Evolutionary conservation across 225 moss, liverwort and hornwort genomes (phyloP), one percentile per base, ranked within the genome.

Genomic region (Lunularia cruciata): DNA sequence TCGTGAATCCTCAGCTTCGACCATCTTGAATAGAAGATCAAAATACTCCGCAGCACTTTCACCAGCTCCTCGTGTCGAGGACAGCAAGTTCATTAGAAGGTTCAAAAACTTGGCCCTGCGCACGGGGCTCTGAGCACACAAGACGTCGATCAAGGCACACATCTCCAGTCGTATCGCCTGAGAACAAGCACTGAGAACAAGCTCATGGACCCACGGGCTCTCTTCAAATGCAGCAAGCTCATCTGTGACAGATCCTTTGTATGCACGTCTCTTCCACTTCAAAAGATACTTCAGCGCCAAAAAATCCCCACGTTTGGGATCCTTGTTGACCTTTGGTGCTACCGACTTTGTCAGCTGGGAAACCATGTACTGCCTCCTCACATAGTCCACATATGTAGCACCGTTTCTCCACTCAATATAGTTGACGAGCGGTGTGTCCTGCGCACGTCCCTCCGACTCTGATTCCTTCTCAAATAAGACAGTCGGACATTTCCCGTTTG

Each of bases 41-140:
- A 99, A 99, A 71, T 99, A 99, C 77, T 99, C 98, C 37, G 91
- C 91, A 58, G 98, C 91, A 83, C 91, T 99, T 76, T 99, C 98
- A 56, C 98, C 98, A 14, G 88, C 93, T 70, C 79, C 89, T 61
- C 89, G 82, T 7, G 98, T 99, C 65, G 93, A 93, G 64, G 98
- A 85, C 36, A 99, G 75, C 74, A 99, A 75, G 74, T 86, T 88
- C 98, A 99, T 93, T 12, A 99, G 77, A 35, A 99, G 83, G 70
- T 93, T 93, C 74, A 99, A 77, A 76, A 99, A 99, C 53, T 92
- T 88, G 47, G 93, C 91, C 37, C 88, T 83, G 23, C 98, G 87
- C 23, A 87, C 77, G 47, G 92, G 85, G 75, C 93, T 99, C 76
- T 93, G 93, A 20, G 93, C 85, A 79, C 98, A 99, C 57, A 99